These are phyloP conservation scores for Afroboletus lepidellus DNA, from an alignment of 1,284 basidiomycete genomes.

Conservation along the genomic window DNA sequence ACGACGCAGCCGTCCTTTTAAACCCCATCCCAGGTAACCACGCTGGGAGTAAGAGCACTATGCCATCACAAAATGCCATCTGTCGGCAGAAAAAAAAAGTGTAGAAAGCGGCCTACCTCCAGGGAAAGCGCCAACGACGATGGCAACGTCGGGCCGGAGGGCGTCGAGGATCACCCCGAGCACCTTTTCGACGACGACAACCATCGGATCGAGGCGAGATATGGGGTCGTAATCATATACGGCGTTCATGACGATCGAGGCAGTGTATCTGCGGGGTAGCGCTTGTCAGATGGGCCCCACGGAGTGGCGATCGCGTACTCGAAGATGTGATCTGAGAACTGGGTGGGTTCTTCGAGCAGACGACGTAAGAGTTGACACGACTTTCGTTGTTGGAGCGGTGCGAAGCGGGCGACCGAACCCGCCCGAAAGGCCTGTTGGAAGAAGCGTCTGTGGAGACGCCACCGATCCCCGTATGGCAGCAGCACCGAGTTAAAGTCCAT, in stretches of 20 bases:
- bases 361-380: constrained; percentile 6
- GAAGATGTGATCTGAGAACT: constrained; percentile 10
- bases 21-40: constrained; percentile 19
- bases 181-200: constrained; percentile 9
- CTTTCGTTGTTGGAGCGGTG: constrained; percentile 10
- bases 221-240: constrained; percentile 23
- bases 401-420: constrained; percentile 1
- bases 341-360: constrained; percentile 6
- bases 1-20: constrained; percentile 6
- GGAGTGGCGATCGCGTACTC: constrained; percentile 9
- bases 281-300: neutral
- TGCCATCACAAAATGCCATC: neutral
- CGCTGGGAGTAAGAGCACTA: constrained; percentile 16
- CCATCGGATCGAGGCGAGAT: constrained; percentile 13
- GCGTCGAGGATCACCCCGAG: constrained; percentile 9
- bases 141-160: constrained; percentile 13
- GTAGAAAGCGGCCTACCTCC: constrained; percentile 7
- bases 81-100: neutral
- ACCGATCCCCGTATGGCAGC: constrained; percentile 14
- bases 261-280: constrained; percentile 13
- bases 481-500: constrained; percentile 13
- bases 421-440: constrained; percentile 20
- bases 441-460: constrained; percentile 21
- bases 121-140: constrained; percentile 18
- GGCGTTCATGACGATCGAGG: constrained; percentile 15